Conservation (phyloP, 2,329 filamentous ascomycete genomes). For the Fusarium buxicola region DNA sequence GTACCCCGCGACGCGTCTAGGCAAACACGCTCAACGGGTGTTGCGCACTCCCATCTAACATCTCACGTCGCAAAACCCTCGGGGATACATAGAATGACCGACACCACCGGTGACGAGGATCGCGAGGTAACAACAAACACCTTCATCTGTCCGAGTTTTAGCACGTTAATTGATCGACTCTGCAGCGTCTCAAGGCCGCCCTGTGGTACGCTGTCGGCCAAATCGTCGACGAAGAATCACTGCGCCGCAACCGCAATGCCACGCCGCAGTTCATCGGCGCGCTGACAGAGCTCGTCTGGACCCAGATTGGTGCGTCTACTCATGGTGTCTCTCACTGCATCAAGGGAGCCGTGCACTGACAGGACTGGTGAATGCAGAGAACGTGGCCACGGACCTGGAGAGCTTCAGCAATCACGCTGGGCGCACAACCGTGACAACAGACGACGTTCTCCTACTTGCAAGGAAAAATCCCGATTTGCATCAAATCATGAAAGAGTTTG, state of each 20-base stretch:
- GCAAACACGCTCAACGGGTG: slow-evolving; percentile 19
- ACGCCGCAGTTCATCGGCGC: slow-evolving; percentile 92
- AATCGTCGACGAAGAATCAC: slow-evolving; percentile 86
- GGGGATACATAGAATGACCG: slow-evolving; percentile 46
- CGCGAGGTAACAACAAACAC: slow-evolving; percentile 49
- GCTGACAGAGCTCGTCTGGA: slow-evolving; percentile 87
- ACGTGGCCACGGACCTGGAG: slow-evolving; percentile 67
- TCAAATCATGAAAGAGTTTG: slow-evolving; percentile 75
- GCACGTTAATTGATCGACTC: not conserved
- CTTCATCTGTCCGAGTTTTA: not conserved
- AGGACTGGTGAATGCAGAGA: slow-evolving; percentile 54
- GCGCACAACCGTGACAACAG: slow-evolving; percentile 80
- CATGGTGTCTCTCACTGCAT: not conserved
- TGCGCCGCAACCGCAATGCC: slow-evolving; percentile 75
- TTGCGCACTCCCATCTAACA: slow-evolving; percentile 8
- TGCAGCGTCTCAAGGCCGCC: slow-evolving; percentile 82
- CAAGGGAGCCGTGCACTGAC: slow-evolving; percentile 3
- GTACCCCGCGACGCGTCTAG: slow-evolving; percentile 38
- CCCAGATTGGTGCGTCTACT: slow-evolving; percentile 75
- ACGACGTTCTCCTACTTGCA: slow-evolving; percentile 89
- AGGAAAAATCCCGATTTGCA: slow-evolving; percentile 89
- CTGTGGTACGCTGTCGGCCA: slow-evolving; percentile 88
- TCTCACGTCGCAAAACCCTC: not conserved
- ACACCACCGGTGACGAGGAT: slow-evolving; percentile 49
- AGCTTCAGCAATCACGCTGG: slow-evolving; percentile 79